Conservation (phyloP, 1,284 basidiomycete species). For the Austroboletus rostrupii region DNA sequence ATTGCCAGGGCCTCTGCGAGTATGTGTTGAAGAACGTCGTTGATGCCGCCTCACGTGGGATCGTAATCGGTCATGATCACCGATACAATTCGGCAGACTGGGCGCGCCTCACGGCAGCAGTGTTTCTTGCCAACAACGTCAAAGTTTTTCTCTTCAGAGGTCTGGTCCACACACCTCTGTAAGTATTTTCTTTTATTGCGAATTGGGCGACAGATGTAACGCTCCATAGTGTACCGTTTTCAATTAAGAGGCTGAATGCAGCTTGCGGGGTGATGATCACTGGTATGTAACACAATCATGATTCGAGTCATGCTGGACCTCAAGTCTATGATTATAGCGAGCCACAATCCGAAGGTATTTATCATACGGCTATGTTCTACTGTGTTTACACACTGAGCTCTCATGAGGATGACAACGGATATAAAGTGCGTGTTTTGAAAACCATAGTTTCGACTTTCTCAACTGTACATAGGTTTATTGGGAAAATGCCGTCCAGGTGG, state of each 20-base stretch:
- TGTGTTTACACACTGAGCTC: constrained; percentile 1
- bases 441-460: not conserved
- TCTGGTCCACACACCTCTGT: constrained; percentile 80
- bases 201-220: constrained; percentile 3
- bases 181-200: constrained; percentile 23
- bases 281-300: constrained; percentile 37
- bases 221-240: constrained; percentile 62
- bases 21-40: constrained; percentile 57
- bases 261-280: constrained; percentile 88
- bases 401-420: constrained; percentile 76
- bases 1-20: constrained; percentile 63
- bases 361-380: not conserved
- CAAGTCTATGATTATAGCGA: constrained; percentile 43
- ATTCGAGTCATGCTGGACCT: not conserved
- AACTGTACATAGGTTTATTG: constrained; percentile 62
- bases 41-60: constrained; percentile 53
- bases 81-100: constrained; percentile 73
- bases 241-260: constrained; percentile 60
- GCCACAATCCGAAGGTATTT: constrained; percentile 78
- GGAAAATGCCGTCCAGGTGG: constrained; percentile 79
- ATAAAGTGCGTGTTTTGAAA: constrained; percentile 51
- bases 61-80: constrained; percentile 83
- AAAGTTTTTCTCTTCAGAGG: constrained; percentile 69
- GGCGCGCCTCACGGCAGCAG: constrained; percentile 69
- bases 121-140: constrained; percentile 60